phyloP scores from a whole-genome alignment of 2,329 filamentous ascomycete species.

The Ophiostoma montium region DNA sequence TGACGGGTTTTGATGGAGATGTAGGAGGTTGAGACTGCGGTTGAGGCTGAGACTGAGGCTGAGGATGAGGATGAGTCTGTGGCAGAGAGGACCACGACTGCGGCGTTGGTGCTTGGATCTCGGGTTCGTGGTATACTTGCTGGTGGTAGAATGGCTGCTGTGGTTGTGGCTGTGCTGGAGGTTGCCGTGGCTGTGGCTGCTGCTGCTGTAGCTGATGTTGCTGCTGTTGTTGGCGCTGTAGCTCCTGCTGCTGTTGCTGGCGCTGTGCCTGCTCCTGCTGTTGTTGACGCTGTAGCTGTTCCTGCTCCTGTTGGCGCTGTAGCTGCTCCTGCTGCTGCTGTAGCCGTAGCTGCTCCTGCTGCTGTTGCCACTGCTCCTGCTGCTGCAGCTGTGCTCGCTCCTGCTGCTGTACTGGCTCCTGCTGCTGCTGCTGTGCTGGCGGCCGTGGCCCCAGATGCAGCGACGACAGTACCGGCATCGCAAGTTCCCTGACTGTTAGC shows the following conservation, averaged over 20 bases:
- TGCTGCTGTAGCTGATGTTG: not conserved
- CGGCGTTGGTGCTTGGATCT: not conserved
- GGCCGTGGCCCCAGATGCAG: conserved; percentile 23
- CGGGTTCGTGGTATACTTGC: conserved; percentile 11
- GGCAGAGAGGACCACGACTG: too few species aligned
- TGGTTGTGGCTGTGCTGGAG: conserved; percentile 34
- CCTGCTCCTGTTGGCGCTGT: conserved; percentile 2
- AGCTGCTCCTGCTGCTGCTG: not conserved
- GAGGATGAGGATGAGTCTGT: too few species aligned
- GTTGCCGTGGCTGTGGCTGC: conserved; percentile 14
- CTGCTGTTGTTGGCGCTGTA: not conserved
- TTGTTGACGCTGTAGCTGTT: conserved; percentile 10
- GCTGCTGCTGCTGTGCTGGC: too few species aligned
- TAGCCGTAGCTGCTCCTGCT: not conserved
- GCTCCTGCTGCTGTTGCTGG: conserved; percentile 20
- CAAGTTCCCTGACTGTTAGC: conserved; percentile 29
- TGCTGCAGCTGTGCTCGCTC: conserved; percentile 1
- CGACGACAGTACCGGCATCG: conserved; percentile 35
- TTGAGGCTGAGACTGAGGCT: too few species aligned
- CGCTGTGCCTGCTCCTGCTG: conserved; percentile 28
- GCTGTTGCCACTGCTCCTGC: conserved; percentile 6
- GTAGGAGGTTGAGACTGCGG: too few species aligned
- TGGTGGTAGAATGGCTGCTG: not conserved
- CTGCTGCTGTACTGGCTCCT: conserved; percentile 6
- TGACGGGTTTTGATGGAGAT: too few species aligned